These are phyloP conservation scores for Pelargonium cotyledonis DNA, from an alignment of 441 rosid genomes.

Conservation along the genomic window DNA sequence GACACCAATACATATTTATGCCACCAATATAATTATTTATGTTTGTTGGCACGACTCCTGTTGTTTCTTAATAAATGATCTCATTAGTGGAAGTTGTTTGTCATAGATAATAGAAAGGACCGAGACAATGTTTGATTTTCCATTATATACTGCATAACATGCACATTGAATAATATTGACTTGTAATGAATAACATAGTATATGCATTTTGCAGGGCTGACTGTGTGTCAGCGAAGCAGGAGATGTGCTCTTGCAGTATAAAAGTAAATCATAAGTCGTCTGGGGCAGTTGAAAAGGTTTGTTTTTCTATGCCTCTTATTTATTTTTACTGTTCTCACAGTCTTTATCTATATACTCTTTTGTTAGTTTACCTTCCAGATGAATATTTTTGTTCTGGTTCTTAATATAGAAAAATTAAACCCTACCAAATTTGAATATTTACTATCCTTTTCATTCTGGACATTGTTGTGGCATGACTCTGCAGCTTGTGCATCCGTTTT, in stretches of 20 bases:
- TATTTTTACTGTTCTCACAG: background rate
- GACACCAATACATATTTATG: no score
- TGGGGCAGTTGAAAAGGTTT: conserved; percentile 33
- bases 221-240: conserved; percentile 25
- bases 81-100: no score
- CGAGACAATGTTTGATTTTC: background rate
- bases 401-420: no score
- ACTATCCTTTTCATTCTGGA: no score
- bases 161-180: background rate
- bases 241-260: conserved; percentile 29
- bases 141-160: background rate
- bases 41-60: no score
- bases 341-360: background rate
- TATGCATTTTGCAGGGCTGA: conserved; percentile 33
- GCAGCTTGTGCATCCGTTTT: no score
- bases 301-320: conserved; percentile 17
- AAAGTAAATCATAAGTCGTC: conserved; percentile 22
- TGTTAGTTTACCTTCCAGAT: background rate
- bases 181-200: background rate
- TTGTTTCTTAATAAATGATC: no score
- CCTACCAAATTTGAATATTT: no score
- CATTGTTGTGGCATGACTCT: no score
- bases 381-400: background rate
- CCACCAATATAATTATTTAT: no score
- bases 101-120: no score